Evolutionary conservation across 2,329 filamentous ascomycete genomes (phyloP).

Genomic region (Diaporthe sp.): DNA sequence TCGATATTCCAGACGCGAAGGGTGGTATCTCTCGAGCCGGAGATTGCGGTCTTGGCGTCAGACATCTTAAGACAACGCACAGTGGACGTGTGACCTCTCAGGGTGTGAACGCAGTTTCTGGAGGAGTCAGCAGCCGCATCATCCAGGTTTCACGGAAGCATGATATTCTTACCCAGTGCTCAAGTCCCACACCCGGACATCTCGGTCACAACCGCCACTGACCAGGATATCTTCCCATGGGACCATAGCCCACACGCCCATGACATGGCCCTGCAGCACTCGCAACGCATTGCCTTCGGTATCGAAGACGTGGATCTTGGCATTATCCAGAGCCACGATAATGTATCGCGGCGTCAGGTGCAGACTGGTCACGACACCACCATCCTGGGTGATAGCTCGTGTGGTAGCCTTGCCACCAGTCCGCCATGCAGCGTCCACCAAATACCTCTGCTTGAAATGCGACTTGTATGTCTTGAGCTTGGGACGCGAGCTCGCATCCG

Average conservation of each 20-base stretch:
- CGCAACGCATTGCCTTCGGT: constrained; percentile 88
- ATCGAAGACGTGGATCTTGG: constrained; percentile 98
- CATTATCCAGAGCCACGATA: constrained; percentile 96
- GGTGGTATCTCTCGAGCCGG: constrained; percentile 94
- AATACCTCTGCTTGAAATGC: constrained; percentile 96
- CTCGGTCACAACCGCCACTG: constrained; percentile 94
- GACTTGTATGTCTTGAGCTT: constrained; percentile 89
- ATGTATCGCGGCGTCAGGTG: constrained; percentile 97
- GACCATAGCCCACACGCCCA: constrained; percentile 99
- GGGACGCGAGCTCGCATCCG: constrained; percentile 57
- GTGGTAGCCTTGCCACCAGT: constrained; percentile 87
- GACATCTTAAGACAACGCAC: constrained; percentile 99
- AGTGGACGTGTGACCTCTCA: constrained; percentile 95
- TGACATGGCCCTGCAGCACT: constrained; percentile 93
- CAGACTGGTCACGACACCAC: constrained; percentile 94
- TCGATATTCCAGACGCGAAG: constrained; percentile 94
- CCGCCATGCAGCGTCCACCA: constrained; percentile 97
- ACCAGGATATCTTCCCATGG: constrained; percentile 96
- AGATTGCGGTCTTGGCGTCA: constrained; percentile 92
- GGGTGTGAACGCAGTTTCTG: constrained; percentile 80
- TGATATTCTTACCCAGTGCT: constrained; percentile 77
- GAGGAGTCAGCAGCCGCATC: constrained; percentile 41
- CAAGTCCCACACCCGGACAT: constrained; percentile 97
- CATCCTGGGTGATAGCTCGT: constrained; percentile 93
- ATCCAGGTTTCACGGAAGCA: not conserved